Evolutionary conservation across 768 basidiomycete species (phyloP).

Genomic region (Kwoniella dendrophila): DNA sequence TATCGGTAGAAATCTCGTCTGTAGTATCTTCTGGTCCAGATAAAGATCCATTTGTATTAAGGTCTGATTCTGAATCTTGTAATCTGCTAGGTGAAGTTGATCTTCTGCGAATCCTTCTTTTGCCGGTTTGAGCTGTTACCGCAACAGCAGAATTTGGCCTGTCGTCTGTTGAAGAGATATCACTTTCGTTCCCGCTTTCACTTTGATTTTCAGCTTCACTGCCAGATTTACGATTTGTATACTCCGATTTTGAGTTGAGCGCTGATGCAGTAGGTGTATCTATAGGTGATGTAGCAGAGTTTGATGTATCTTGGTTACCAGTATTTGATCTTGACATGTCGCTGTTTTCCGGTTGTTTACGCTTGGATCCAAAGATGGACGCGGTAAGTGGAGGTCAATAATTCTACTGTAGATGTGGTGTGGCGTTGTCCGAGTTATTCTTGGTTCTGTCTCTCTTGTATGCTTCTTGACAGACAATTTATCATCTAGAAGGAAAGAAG

Average conservation of each 20-base stretch:
- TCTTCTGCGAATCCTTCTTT: too few relatives aligned
- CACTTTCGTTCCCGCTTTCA: background rate
- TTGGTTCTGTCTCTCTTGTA: too few relatives aligned
- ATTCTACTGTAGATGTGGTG: too few relatives aligned
- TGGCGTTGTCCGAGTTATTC: too few relatives aligned
- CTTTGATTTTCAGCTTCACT: background rate
- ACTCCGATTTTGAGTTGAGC: background rate
- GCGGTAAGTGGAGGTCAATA: constrained; percentile 4
- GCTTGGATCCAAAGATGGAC: background rate
- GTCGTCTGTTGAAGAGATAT: too few relatives aligned
- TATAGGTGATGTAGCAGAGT: background rate
- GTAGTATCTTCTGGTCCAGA: too few relatives aligned
- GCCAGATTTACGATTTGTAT: background rate
- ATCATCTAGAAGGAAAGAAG: too few relatives aligned
- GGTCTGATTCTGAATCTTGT: too few relatives aligned
- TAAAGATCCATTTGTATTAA: too few relatives aligned
- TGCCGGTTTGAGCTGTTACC: background rate
- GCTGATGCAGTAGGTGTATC: background rate
- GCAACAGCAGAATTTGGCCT: background rate
- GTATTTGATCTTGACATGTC: constrained; percentile 3
- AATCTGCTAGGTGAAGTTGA: too few relatives aligned
- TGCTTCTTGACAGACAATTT: too few relatives aligned
- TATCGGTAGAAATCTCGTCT: too few relatives aligned
- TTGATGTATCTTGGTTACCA: background rate
- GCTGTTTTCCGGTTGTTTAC: background rate